Base-by-base conservation (phyloP, 75 land plant genomes). In the Selaginella moellendorffii region DNA sequence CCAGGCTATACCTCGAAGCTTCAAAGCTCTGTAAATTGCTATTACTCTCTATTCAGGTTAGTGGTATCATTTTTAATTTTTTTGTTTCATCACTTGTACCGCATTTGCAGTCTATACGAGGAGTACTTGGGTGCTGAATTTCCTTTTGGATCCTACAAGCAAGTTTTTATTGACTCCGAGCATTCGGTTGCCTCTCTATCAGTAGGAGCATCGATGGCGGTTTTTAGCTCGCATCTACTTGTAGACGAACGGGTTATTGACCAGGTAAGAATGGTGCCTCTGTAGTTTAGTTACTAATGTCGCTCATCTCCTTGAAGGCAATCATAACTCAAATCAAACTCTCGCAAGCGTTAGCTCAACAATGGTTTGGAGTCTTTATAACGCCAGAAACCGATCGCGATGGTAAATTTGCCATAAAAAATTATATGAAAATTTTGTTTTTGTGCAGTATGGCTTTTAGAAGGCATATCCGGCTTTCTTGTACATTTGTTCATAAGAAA, bases 301-400 rank as follows among this genome's bases (percentile, higher is more conserved):
- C 9, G 9, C 8, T 21, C 19, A 21, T 24, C n/a, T 27, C 19
- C 54, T 21, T 65, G 46, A 69, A 93, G 98, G 79, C 83, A 9
- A 86, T 95, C 31, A 76, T 77, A 14, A 90, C 99, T 2, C 73
- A 87, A 66, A 86, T 86, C 53, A 95, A 85, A 56, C 91, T 89
- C 54, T 85, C 97, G 28, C 68, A 83, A 73, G 85, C 91, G 24
- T 78, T 95, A 29, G 99, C 99, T 64, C 85, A 80, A 53, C 99
- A 89, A 67, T 95, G 99, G 99, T 95, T 95, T 90, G 99, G 99
- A 28, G 80, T 83, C 22, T 95, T 74, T 65, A 84, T 95, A 23
- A 78, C 85, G 65, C 78, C 99, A 26, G 96, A 89, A 52, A 56
- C 80, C 30, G 75, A 83, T 26, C 78, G 68, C 77, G 99, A 95